Percentiles rank a stretch among this genome's conserved stretches.
Evolutionary conservation across 2,329 filamentous ascomycete species (phyloP).

Genomic region (Metarhizium brunneum): DNA sequence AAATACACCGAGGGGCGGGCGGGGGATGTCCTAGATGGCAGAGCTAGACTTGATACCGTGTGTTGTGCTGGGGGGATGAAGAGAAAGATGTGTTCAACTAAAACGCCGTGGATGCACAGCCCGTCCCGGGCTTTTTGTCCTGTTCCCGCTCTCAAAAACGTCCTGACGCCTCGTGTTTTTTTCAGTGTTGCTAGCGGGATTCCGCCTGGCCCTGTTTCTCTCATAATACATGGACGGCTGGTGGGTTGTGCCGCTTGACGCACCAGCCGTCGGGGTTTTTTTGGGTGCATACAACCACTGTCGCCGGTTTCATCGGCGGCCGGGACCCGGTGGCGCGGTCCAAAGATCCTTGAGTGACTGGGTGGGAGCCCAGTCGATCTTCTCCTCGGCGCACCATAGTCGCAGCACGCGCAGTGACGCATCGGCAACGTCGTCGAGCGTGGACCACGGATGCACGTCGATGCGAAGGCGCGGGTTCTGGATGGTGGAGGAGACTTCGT

Average conservation of each 20-base stretch:
- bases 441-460: slow-evolving; percentile 30
- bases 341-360: slow-evolving; percentile 18
- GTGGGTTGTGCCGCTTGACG: neutral
- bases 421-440: slow-evolving; percentile 33
- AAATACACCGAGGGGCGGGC: neutral
- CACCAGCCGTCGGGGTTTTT: neutral
- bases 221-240: slow-evolving; percentile 3
- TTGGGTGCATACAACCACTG: neutral
- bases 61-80: neutral
- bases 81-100: too few relatives aligned
- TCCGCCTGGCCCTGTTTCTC: neutral
- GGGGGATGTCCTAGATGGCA: too few relatives aligned
- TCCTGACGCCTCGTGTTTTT: neutral
- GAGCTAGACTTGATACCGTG: too few relatives aligned
- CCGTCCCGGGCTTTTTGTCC: neutral
- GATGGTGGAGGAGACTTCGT: slow-evolving; percentile 22
- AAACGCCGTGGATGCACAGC: neutral
- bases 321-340: slow-evolving; percentile 6
- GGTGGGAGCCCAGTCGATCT: slow-evolving; percentile 36
- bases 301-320: neutral
- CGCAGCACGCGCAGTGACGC: slow-evolving; percentile 30
- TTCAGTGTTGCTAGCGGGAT: neutral
- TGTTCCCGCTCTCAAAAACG: neutral
- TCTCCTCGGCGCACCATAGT: slow-evolving; percentile 34
- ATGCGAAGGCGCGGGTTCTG: slow-evolving; percentile 20